Evolutionary conservation across 1,284 basidiomycete genomes (phyloP).

Genomic region (Singerocomus inundabilis): DNA sequence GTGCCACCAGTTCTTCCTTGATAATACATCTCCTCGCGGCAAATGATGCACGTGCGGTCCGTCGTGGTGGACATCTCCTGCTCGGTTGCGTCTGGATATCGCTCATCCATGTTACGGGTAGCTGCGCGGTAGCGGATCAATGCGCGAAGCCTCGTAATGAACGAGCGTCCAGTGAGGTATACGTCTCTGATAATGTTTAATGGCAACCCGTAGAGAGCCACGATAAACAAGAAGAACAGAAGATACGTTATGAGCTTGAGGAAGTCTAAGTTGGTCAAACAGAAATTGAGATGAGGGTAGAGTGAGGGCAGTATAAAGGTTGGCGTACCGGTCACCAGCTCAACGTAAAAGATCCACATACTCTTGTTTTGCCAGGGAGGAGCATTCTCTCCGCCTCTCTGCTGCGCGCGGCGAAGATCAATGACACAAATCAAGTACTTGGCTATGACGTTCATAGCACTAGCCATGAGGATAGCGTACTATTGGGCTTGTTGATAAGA

Average conservation of each 20-base stretch:
- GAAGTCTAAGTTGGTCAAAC: constrained; percentile 62
- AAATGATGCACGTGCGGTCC: constrained; percentile 97
- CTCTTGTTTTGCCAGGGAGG: constrained; percentile 97
- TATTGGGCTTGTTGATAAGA: constrained; percentile 33
- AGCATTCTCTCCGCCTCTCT: constrained; percentile 80
- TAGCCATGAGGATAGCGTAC: constrained; percentile 91
- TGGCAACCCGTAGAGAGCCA: constrained; percentile 93
- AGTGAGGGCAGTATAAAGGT: constrained; percentile 16
- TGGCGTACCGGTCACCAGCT: constrained; percentile 77
- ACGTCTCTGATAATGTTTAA: constrained; percentile 97
- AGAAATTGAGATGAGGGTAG: not conserved
- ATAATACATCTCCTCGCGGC: constrained; percentile 92
- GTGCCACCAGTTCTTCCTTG: constrained; percentile 36
- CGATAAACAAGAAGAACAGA: constrained; percentile 89
- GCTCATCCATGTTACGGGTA: constrained; percentile 94
- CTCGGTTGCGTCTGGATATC: constrained; percentile 92
- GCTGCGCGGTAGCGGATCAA: constrained; percentile 91
- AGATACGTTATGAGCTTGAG: constrained; percentile 91
- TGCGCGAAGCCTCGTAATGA: constrained; percentile 83
- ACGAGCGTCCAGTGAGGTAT: constrained; percentile 91
- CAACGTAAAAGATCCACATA: constrained; percentile 96
- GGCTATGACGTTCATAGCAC: constrained; percentile 72
- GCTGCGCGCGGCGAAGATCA: constrained; percentile 76
- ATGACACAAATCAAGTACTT: constrained; percentile 87
- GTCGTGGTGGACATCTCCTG: constrained; percentile 79